Percentiles rank a stretch among this genome's conserved stretches.
Conservation (phyloP, 108 stramenopile genomes). For the Discostella stelligeroides region DNA sequence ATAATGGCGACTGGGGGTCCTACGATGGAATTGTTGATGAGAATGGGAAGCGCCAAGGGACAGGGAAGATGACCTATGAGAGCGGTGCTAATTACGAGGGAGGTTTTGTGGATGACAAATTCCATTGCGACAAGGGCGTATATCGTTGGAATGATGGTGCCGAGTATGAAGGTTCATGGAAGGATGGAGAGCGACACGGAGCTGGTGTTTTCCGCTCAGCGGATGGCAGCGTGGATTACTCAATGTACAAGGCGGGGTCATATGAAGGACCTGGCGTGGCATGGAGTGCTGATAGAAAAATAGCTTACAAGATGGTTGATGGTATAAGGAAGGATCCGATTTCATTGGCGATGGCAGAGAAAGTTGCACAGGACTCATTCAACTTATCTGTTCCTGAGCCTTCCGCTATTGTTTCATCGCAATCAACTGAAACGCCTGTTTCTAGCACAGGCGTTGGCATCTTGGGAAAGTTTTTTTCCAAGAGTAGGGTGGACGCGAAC, state of each 20-base stretch:
- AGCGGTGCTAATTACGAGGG: constrained; percentile 30
- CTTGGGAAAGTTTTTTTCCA: constrained; percentile 19
- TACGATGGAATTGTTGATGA: constrained; percentile 22
- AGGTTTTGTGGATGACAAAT: constrained; percentile 32
- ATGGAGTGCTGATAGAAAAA: constrained; percentile 23
- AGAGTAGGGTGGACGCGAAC: constrained; percentile 1
- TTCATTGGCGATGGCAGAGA: constrained; percentile 30
- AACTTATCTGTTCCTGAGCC: constrained; percentile 17
- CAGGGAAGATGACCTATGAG: constrained; percentile 37
- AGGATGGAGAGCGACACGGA: constrained; percentile 21
- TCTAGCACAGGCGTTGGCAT: constrained; percentile 15
- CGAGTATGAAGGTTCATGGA: constrained; percentile 27
- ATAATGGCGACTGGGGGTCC: constrained; percentile 39
- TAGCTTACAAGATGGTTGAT: constrained; percentile 1
- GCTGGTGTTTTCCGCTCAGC: constrained; percentile 2
- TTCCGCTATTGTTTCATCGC: neutral
- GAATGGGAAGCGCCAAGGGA: constrained; percentile 23
- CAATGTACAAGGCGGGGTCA: constrained; percentile 2
- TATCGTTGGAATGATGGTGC: constrained; percentile 28
- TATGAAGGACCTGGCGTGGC: constrained; percentile 8
- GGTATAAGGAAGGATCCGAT: constrained; percentile 7
- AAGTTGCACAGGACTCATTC: constrained; percentile 20
- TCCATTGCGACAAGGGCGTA: constrained; percentile 21
- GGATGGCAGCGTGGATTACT: constrained; percentile 23
- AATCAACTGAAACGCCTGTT: neutral